These are phyloP conservation scores for Catharanthus roseus DNA, from an alignment of 257 asterid species.

Conservation along the genomic window DNA sequence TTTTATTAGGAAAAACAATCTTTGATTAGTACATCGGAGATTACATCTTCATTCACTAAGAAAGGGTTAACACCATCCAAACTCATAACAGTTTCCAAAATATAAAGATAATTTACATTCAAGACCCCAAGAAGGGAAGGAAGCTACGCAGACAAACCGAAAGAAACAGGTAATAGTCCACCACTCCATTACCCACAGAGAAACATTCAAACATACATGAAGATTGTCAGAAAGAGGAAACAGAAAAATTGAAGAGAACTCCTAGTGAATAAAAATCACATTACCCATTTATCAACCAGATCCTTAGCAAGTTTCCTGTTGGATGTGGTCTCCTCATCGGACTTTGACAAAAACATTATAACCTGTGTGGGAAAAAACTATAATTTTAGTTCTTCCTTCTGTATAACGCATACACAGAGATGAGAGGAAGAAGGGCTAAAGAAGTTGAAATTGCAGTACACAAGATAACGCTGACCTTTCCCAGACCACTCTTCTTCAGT, in stretches of 20 bases:
- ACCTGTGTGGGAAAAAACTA: constrained; percentile 43
- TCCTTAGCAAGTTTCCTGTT: constrained; percentile 89
- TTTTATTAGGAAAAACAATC: no score
- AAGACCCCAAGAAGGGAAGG: background rate
- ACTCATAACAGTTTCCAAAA: background rate
- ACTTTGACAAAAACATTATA: constrained; percentile 86
- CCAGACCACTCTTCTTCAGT: constrained; percentile 83
- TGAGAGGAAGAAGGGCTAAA: background rate
- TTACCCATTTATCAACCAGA: constrained; percentile 99
- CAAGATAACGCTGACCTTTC: constrained; percentile 54
- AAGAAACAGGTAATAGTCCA: background rate
- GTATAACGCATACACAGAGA: background rate
- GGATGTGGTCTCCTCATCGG: constrained; percentile 91
- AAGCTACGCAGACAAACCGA: background rate
- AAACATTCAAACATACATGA: background rate
- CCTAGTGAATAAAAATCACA: background rate
- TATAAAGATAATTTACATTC: background rate
- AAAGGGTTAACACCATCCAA: background rate
- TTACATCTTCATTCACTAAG: background rate
- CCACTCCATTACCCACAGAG: background rate
- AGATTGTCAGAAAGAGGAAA: background rate
- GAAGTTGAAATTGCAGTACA: background rate
- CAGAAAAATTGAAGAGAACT: background rate
- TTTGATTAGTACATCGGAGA: background rate
- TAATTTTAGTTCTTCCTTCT: background rate